phyloP scores from a whole-genome alignment of 495 filamentous ascomycete genomes.

The Neurospora hispaniola region DNA sequence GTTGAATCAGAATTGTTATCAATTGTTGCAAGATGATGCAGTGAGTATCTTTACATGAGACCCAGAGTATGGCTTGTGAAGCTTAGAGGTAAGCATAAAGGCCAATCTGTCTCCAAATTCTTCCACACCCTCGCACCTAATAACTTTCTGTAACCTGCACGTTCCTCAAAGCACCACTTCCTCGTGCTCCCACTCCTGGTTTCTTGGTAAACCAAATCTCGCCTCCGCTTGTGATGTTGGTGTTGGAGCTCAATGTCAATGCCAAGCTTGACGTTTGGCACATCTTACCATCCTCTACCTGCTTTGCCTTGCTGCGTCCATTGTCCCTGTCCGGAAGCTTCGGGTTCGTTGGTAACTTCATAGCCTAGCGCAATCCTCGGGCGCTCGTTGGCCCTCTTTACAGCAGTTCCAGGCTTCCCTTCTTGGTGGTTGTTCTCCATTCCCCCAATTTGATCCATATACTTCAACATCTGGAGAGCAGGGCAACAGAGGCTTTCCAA shows the following conservation, averaged over 20 bases:
- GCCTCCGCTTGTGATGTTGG: background rate
- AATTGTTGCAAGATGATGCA: background rate
- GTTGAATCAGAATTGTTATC: background rate
- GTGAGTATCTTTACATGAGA: background rate
- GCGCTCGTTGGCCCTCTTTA: background rate
- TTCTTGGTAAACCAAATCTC: background rate
- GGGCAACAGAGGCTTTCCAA: constrained; percentile 20
- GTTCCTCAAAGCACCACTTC: background rate
- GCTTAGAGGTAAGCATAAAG: background rate
- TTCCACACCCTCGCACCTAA: background rate
- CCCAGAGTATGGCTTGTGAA: background rate
- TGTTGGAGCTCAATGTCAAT: too few species aligned
- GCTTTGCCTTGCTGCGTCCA: background rate
- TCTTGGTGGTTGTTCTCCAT: constrained; percentile 19
- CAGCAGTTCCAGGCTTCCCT: background rate
- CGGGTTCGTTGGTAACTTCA: too few species aligned
- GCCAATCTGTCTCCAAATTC: background rate
- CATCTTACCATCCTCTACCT: background rate
- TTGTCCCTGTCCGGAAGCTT: background rate
- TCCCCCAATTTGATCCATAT: constrained; percentile 27
- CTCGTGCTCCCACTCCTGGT: background rate
- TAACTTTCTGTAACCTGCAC: background rate
- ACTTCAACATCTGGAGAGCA: constrained; percentile 19
- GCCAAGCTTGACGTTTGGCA: background rate
- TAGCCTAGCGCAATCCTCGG: background rate